phyloP scores from a whole-genome alignment of 805 yeast genomes.

The Suhomyces canberraensis region DNA sequence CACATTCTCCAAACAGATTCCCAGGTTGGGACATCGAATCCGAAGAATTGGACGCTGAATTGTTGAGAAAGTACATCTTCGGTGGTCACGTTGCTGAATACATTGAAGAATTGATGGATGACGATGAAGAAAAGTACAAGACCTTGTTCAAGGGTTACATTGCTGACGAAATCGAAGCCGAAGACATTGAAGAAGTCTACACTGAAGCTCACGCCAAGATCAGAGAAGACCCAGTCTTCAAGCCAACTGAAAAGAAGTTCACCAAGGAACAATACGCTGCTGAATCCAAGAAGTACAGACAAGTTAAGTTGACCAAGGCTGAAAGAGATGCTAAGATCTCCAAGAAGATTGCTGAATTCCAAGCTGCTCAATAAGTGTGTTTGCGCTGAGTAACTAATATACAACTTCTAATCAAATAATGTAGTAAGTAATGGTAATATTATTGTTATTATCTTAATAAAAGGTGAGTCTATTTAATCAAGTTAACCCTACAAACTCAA shows the following conservation, averaged over 20 bases:
- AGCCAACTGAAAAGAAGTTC: slow-evolving; percentile 88
- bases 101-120: slow-evolving; percentile 99
- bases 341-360: slow-evolving; percentile 91
- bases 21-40: slow-evolving; percentile 99
- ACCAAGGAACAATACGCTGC: slow-evolving; percentile 98
- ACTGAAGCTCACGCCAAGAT: slow-evolving; percentile 89
- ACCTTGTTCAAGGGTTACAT: slow-evolving; percentile 94
- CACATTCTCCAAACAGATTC: slow-evolving; percentile 99
- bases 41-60: slow-evolving; percentile 97
- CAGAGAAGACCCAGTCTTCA: slow-evolving; percentile 93
- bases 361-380: slow-evolving; percentile 36
- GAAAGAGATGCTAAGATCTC: slow-evolving; percentile 87
- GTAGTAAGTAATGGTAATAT: too few species aligned
- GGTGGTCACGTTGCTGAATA: slow-evolving; percentile 99
- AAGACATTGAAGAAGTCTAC: slow-evolving; percentile 94
- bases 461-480: too few species aligned
- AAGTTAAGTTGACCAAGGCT: slow-evolving; percentile 81
- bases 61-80: slow-evolving; percentile 97
- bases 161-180: slow-evolving; percentile 96
- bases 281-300: slow-evolving; percentile 90
- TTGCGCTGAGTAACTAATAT: too few species aligned
- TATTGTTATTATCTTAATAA: too few species aligned
- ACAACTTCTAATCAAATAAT: too few species aligned
- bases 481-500: too few species aligned
- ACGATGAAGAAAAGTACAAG: slow-evolving; percentile 99